Evolutionary conservation across 2,329 filamentous ascomycete species (phyloP).

Genomic region (Neofusicoccum umdonicola): DNA sequence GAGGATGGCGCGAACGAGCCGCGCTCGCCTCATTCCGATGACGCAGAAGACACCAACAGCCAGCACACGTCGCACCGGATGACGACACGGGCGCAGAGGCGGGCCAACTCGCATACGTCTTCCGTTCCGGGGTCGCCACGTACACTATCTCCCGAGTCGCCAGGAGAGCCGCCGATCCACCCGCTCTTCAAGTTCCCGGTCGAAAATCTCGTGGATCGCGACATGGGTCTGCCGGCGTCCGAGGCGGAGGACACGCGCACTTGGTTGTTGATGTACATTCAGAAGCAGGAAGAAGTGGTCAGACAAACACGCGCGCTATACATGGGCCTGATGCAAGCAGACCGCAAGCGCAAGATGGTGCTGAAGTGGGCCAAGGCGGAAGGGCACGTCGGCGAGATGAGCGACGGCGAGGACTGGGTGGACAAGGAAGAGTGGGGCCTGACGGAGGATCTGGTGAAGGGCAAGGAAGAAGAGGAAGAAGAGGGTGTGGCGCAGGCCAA

Average conservation of each 20-base stretch:
- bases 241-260: slow-evolving; percentile 79
- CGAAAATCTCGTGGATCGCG: slow-evolving; percentile 62
- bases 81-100: slow-evolving; percentile 55
- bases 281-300: slow-evolving; percentile 82
- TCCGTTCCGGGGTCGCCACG: slow-evolving; percentile 18
- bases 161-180: slow-evolving; percentile 60
- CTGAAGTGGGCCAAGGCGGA: slow-evolving; percentile 76
- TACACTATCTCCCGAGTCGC: slow-evolving; percentile 42
- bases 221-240: slow-evolving; percentile 66
- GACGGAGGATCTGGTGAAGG: slow-evolving; percentile 73
- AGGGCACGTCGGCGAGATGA: slow-evolving; percentile 74
- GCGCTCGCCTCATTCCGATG: background rate
- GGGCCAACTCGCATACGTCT: slow-evolving; percentile 30
- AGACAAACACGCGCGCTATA: slow-evolving; percentile 67
- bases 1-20: background rate
- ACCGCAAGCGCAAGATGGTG: slow-evolving; percentile 69
- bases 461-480: slow-evolving; percentile 76
- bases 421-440: slow-evolving; percentile 78
- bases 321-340: slow-evolving; percentile 68
- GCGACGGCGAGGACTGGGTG: slow-evolving; percentile 87
- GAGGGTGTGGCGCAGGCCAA: slow-evolving; percentile 46
- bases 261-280: slow-evolving; percentile 71
- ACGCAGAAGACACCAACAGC: slow-evolving; percentile 26
- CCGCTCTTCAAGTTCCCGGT: slow-evolving; percentile 69
- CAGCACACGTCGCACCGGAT: slow-evolving; percentile 49